Base-by-base conservation (phyloP, 2,329 filamentous ascomycete genomes). In the Claviceps arundinis region DNA sequence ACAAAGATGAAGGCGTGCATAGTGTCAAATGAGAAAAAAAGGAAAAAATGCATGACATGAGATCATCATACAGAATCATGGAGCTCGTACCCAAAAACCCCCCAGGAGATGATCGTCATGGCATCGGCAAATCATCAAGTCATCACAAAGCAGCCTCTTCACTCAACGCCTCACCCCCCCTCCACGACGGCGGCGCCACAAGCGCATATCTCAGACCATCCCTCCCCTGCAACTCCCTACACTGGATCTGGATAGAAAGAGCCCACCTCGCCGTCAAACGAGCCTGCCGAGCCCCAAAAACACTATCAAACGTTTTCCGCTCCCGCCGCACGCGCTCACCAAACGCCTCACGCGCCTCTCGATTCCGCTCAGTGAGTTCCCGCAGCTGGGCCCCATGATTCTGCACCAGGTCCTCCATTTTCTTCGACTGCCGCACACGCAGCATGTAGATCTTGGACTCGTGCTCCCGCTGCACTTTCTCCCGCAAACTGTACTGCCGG, bases 391-490 rank as follows among this genome's bases (percentile, higher is more conserved):
- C 62, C 54, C 76, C 73, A 57, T 84, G 80, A 24, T 74, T 70
- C 41, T 74, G 70, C 1, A 77, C 63, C 4, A 83, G 68, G 55
- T 81, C 75, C 58, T 82, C 79, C 69, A 82, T 75, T 34, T 75
- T 70, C 60, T 80, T 81, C 1, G 77, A 72, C 61, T 84, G 81
- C 43, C 76, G 75, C 54, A 83, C 80, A n/a, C 80, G 72, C 69
- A 84, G 73, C 26, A 83, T 79, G 58, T 82, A 82, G 61, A 84
- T 81, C 60, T 77, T 78, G 41, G 76, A 71, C 58, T 79, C 71
- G 55, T 83, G 78, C 3, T 80, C 67, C 40, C 77, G 73, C 54
- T 76, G 74, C 70, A 83, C 75, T 56, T 75, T 75, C 59, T 81
- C 79, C 40, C 78, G 73, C 13, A 81, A 59, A 55, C 74, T 79